Evolutionary conservation across 1,284 basidiomycete genomes (phyloP), one percentile per base, ranked within the genome.

Genomic region (Cutaneotrichosporon cavernicola): DNA sequence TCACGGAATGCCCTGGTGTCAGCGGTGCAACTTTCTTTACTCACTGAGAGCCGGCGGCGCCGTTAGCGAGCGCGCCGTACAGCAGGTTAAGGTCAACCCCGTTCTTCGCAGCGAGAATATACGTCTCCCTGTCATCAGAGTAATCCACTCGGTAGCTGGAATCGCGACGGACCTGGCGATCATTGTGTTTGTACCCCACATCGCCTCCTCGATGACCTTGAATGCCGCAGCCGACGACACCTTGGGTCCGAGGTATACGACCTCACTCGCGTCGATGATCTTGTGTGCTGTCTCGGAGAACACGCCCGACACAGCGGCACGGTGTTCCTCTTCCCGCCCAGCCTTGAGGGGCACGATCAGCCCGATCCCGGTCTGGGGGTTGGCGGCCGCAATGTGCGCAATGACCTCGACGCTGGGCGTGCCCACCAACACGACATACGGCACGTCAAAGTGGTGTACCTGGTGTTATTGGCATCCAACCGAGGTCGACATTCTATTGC

Each of bases 281-380:
- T 58, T 50, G 18, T 31, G 57, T 16, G 58, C 30, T 8, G 43
- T 10, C 2, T 21, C 22, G 4, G 51, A 14, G 62, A 63, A 63
- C 10, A 30, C n/a, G 57, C 62, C 62, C 1, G 51, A 49, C 18
- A 52, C 62, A 1, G 53, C 62, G 16, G 58, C 51, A 22, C 62
- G 62, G 32, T 32, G 9, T 6, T 8, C 13, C 30, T 52, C 43
- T 1, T 61, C 53, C 13, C 52, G 13, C 6, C 52, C 56, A 16
- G 22, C 13, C 1, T 38, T 38, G 40, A 63, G 52, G 2, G 58
- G 62, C 16, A 59, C 57, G 13, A 63, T 16, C n/a, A 63, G 43
- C 9, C 62, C 62, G 22, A 63, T 31, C 1, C 38, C 40, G 18
- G 62, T 56, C 51, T 63, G 57, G 9, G 62, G 58, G 43, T 63